These are phyloP conservation scores for Penicillium polonicum DNA, from an alignment of 2,329 filamentous ascomycete genomes.

Conservation along the genomic window DNA sequence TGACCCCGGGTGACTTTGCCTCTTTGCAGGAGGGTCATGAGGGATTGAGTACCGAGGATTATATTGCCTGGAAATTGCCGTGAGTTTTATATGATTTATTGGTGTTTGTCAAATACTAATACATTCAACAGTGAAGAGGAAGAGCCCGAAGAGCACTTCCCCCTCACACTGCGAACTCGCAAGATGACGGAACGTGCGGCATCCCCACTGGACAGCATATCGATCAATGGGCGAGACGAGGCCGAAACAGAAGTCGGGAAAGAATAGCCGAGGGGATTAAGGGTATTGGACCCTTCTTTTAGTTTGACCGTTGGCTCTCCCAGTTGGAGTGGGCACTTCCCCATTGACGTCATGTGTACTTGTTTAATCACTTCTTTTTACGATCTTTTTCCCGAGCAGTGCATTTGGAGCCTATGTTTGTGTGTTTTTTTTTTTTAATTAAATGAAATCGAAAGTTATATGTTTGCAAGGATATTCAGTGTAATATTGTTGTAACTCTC, in stretches of 20 bases:
- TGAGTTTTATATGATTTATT: constrained; percentile 56
- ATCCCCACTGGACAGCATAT: constrained; percentile 39
- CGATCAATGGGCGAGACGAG: constrained; percentile 28
- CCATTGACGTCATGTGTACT: constrained; percentile 12
- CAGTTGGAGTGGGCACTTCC: neutral
- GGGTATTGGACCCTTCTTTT: neutral
- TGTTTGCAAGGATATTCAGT: neutral
- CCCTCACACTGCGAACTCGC: constrained; percentile 61
- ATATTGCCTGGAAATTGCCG: constrained; percentile 97
- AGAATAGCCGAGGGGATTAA: constrained; percentile 2
- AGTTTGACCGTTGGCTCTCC: neutral
- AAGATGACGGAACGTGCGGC: constrained; percentile 38
- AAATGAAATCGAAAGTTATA: neutral
- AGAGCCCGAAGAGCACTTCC: constrained; percentile 76
- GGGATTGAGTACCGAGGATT: constrained; percentile 91
- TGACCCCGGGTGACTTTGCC: constrained; percentile 98
- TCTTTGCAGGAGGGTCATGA: constrained; percentile 93
- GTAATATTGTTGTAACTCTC: neutral
- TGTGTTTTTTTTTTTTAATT: neutral
- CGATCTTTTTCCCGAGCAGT: constrained; percentile 7
- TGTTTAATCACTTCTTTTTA: constrained; percentile 14
- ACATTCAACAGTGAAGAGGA: constrained; percentile 72
- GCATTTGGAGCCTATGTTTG: constrained; percentile 23
- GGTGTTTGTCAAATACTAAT: constrained; percentile 2
- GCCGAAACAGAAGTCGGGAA: constrained; percentile 1